These are phyloP conservation scores for Begonia peltatifolia DNA, from an alignment of 306 rosid genomes.

Conservation along the genomic window DNA sequence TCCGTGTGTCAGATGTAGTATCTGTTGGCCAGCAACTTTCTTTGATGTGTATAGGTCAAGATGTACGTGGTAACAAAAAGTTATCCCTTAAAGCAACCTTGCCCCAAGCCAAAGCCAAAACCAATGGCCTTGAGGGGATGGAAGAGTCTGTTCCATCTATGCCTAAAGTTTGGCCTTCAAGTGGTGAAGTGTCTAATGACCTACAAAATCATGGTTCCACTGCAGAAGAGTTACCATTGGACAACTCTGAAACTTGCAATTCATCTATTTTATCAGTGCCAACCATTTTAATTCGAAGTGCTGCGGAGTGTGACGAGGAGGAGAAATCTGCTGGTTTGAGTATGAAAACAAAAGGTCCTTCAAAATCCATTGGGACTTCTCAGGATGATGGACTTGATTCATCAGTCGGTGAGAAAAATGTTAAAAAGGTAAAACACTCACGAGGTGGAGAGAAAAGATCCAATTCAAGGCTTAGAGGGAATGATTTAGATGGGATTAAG, in stretches of 20 bases:
- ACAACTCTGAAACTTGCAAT: conserved; percentile 21
- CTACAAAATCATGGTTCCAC: conserved; percentile 25
- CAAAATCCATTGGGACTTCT: conserved; percentile 10
- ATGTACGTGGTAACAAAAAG: conserved; percentile 85
- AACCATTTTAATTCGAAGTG: conserved; percentile 66
- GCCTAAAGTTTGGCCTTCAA: conserved; percentile 31
- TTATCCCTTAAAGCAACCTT: conserved; percentile 71
- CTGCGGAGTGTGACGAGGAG: conserved; percentile 70
- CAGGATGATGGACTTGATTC: conserved; percentile 11
- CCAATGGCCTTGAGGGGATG: conserved; percentile 10
- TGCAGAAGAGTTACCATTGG: conserved; percentile 20
- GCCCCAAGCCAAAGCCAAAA: conserved; percentile 16
- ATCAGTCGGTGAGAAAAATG: conserved; percentile 1
- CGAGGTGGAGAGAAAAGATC: conserved; percentile 12
- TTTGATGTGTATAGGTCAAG: conserved; percentile 84
- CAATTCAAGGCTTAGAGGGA: conserved; percentile 11
- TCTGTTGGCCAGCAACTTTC: conserved; percentile 75
- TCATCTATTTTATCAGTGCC: conserved; percentile 29
- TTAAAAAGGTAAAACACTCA: conserved; percentile 21
- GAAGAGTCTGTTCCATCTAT: conserved; percentile 24
- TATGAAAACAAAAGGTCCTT: conserved; percentile 20
- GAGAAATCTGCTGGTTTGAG: conserved; percentile 42
- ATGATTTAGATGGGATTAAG: conserved; percentile 5
- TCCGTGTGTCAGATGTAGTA: conserved; percentile 60
- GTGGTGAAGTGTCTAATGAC: conserved; percentile 14